Base-by-base conservation (phyloP, 257 asterid genomes). In the Solanum appendiculatum region DNA sequence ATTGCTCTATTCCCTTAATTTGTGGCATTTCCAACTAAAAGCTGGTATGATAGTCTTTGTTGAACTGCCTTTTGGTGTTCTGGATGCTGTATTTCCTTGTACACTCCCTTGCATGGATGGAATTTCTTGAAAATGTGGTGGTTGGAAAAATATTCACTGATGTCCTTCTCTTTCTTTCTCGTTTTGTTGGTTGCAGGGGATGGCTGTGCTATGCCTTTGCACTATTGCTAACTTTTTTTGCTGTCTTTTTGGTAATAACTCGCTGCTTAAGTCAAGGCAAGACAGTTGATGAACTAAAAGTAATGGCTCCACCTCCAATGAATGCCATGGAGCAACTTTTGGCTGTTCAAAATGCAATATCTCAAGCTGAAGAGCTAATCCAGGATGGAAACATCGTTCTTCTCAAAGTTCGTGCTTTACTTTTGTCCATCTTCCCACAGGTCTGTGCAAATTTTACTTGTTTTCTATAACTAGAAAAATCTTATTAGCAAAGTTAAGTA, bases 261-360 rank as follows among this genome's bases (percentile, higher is more conserved):
- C 96, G 95, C 86, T 94, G 54, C 87, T 89, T 81, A 88, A 91
- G 92, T 90, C 93, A 87, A 92, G 96, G 98, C 86, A 91, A 73
- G 86, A 90, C 94, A 66, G 85, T 88, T 70, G 94, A 97, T 83
- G 97, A 94, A 90, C 93, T 97, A 91, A 93, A 91, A 92, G 95
- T 97, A 72, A 84, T 86, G 56, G 94, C 96, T 44, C 98, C 98
- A 21, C 96, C 98, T 60, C 86, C 95, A 89, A 95, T 93, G 97
- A 97, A 91, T 90, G 92, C 98, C 63, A 90, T 97, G 98, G 99
- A 97, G 89, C 98, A 95, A 92, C 96, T 97, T 91, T 90, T 97
- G 93, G 99, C 97, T 60, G 99, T 97, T 87, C 98, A 97, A 89
- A 95, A 90, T 90, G 98, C 94, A 72, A 91, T 94, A 88, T 94